A percentile compares a stretch with the other conserved stretches of the same genome.
Evolutionary conservation across 75 land plant genomes (phyloP).

Genomic region (Sequoiadendron giganteum): DNA sequence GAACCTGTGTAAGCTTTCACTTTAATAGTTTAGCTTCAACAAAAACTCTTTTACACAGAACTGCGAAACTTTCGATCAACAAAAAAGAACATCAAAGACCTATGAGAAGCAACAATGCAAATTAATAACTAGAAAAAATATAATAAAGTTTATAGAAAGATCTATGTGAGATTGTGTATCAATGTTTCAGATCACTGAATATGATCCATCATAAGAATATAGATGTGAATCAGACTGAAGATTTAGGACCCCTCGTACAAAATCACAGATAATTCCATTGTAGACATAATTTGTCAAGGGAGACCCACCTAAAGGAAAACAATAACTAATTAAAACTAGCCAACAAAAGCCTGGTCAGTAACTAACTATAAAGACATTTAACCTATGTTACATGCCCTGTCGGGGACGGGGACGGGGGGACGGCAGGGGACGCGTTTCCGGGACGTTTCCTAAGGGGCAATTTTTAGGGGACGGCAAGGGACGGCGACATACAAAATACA

Average conservation of each 20-base stretch:
- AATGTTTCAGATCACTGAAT: not conserved
- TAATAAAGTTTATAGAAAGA: not conserved
- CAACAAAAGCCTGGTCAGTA: not conserved
- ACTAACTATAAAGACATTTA: not conserved
- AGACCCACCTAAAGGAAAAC: not conserved
- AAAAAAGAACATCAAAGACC: not conserved
- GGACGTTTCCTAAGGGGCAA: too few relatives aligned
- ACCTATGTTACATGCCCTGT: too few relatives aligned
- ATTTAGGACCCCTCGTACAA: not conserved
- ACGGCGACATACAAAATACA: too few relatives aligned
- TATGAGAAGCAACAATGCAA: not conserved
- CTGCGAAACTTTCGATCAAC: not conserved
- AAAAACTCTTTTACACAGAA: not conserved
- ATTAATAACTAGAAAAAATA: not conserved
- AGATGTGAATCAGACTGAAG: not conserved
- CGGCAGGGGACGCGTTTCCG: too few relatives aligned
- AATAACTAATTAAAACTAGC: not conserved
- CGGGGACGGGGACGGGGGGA: too few relatives aligned
- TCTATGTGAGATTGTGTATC: not conserved
- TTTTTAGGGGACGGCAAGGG: too few relatives aligned
- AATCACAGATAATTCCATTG: too few relatives aligned
- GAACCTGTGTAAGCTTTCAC: not conserved
- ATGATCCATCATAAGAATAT: not conserved
- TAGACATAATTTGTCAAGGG: not conserved
- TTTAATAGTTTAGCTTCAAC: not conserved